Conservation (phyloP, 1,139 yeast species). For the Scheffersomyces parashehatae region DNA sequence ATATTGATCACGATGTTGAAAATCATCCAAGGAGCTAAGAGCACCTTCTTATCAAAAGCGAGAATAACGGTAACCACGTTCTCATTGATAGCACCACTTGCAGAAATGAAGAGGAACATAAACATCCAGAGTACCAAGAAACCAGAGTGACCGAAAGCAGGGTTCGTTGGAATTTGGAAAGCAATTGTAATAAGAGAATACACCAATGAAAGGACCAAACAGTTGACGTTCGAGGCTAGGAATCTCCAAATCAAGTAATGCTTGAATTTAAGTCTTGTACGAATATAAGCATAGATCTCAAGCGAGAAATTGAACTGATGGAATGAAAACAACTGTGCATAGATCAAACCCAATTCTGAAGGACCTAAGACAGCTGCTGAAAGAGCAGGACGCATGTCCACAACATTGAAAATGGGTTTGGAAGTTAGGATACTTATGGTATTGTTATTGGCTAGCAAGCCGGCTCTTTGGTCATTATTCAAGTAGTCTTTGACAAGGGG, state of each 20-base stretch:
- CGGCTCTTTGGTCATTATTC: slow-evolving; percentile 12
- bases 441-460: slow-evolving; percentile 14
- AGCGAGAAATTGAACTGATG: slow-evolving; percentile 32
- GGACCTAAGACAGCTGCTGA: slow-evolving; percentile 31
- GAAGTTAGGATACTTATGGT: slow-evolving; percentile 20
- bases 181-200: slow-evolving; percentile 62
- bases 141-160: slow-evolving; percentile 59
- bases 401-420: slow-evolving; percentile 20
- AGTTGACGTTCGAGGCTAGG: slow-evolving; percentile 46
- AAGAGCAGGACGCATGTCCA: slow-evolving; percentile 23
- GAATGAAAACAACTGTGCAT: slow-evolving; percentile 34
- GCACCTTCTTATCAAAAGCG: slow-evolving; percentile 43
- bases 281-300: slow-evolving; percentile 24
- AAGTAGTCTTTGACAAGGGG: slow-evolving; percentile 17
- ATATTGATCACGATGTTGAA: slow-evolving; percentile 61
- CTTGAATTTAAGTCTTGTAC: slow-evolving; percentile 34
- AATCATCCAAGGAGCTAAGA: slow-evolving; percentile 63
- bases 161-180: slow-evolving; percentile 53
- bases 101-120: slow-evolving; percentile 57
- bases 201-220: slow-evolving; percentile 53
- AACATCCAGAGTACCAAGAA: slow-evolving; percentile 67
- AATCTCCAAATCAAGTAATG: slow-evolving; percentile 54
- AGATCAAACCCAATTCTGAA: slow-evolving; percentile 34
- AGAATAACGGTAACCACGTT: slow-evolving; percentile 50
- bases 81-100: slow-evolving; percentile 67